Base-by-base conservation (phyloP, 2,329 filamentous ascomycete species). In the Fusarium neocosmosporiellum region DNA sequence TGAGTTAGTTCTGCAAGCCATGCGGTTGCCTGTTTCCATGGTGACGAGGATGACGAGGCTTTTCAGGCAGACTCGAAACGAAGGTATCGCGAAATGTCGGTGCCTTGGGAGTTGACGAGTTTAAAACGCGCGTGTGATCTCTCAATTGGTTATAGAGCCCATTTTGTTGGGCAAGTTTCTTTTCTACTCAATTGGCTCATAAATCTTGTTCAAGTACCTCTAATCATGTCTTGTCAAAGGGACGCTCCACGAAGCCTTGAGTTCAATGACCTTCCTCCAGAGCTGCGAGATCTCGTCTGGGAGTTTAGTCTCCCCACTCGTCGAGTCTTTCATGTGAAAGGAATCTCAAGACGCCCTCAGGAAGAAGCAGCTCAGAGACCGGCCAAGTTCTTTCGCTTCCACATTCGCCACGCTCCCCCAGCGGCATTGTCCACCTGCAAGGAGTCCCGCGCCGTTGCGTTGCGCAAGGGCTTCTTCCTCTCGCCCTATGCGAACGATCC, bases 281-380 rank as follows among this genome's bases (percentile, higher is more conserved):
- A 81, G 63, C 67, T 82, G 34, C 74, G 78, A 29, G 70, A 77
- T 29, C 66, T 77, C 33, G 72, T 80, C 59, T 81, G 80, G 78
- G 71, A 75, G 39, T 74, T 75, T 33, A 74, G 74, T 1, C 75
- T 80, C 1, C 79, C 79, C 9, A 33, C 63, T 2, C 43, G 62
- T n/a, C 78, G 79, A 55, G 65, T 82, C 46, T 82, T 81, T 61
- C 78, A 81, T 50, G 60, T 81, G 60, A 72, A 72, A 14, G 61
- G 59, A 27, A 62, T 76, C 43, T 59, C 57, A 14, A 43, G 55
- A 18, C 27, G 16, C 2, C 46, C 46, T 4, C 27, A 31, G 4
- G 27, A 50, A 29, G 43, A 50, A 22, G 24, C 27, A 16, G 24
- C 27, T 31, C 29, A 18, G 1, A 14, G 46, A 20, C 46, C 18